phyloP scores from a whole-genome alignment of 2,329 filamentous ascomycete species.

The Myriosclerotinia duriaeana region DNA sequence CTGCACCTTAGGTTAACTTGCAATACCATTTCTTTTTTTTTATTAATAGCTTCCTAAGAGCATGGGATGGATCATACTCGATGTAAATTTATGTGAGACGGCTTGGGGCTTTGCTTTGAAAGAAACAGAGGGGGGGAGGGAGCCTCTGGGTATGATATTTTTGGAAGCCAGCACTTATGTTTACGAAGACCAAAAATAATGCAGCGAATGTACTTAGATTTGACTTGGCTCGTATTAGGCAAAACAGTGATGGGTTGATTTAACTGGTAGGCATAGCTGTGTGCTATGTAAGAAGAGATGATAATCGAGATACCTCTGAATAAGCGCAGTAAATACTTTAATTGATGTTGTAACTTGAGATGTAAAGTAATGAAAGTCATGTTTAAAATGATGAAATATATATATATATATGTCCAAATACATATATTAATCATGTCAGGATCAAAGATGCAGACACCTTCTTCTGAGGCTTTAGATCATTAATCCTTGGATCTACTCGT shows the following conservation, averaged over 20 bases:
- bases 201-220: constrained; percentile 25
- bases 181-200: constrained; percentile 25
- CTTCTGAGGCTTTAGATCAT: neutral
- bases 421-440: neutral
- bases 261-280: constrained; percentile 19
- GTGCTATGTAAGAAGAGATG: constrained; percentile 17
- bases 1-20: constrained; percentile 15
- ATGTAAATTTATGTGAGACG: constrained; percentile 24
- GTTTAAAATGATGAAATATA: neutral
- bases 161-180: constrained; percentile 17
- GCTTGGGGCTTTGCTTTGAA: constrained; percentile 10
- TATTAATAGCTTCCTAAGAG: constrained; percentile 13
- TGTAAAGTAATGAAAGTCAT: neutral
- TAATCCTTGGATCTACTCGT: neutral
- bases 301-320: constrained; percentile 6
- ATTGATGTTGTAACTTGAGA: neutral
- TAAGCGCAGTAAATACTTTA: neutral
- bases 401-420: neutral
- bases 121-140: constrained; percentile 4
- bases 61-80: constrained; percentile 21
- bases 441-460: too few relatives aligned
- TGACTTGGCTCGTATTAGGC: constrained; percentile 19
- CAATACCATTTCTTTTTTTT: constrained; percentile 2
- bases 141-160: constrained; percentile 14
- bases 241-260: constrained; percentile 23